Conservation (phyloP, 306 rosid species). For the Citrullus mucosospermus region DNA sequence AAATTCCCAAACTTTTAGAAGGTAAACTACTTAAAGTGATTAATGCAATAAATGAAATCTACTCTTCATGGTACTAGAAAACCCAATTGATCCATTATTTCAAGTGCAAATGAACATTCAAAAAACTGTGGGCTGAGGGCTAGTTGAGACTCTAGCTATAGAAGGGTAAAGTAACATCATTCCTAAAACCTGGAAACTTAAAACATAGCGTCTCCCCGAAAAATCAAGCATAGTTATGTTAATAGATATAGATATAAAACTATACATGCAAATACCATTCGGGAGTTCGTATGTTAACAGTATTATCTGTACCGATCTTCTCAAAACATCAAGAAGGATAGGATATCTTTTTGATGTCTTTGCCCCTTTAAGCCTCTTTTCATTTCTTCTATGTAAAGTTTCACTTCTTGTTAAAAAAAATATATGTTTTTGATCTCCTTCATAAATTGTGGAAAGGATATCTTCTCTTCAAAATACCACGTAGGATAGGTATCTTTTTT, state of each 20-base stretch:
- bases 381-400: no score
- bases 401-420: no score
- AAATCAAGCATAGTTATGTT: background rate
- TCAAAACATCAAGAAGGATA: background rate
- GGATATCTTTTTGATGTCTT: background rate
- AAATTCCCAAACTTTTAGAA: background rate
- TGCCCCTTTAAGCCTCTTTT: background rate
- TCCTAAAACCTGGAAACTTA: background rate
- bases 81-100: background rate
- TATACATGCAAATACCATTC: background rate
- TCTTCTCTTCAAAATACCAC: no score
- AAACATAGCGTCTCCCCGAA: background rate
- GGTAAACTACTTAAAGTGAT: conserved; percentile 12
- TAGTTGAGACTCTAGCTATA: background rate
- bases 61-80: background rate
- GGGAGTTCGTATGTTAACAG: background rate
- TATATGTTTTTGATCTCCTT: background rate
- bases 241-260: background rate
- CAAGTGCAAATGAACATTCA: background rate
- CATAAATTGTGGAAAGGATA: background rate
- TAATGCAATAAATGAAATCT: background rate
- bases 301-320: background rate
- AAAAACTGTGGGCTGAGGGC: background rate
- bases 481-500: background rate
- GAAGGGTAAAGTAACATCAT: background rate